Evolutionary conservation across 495 filamentous ascomycete genomes (phyloP).

Genomic region (Chaetomium tenue): DNA sequence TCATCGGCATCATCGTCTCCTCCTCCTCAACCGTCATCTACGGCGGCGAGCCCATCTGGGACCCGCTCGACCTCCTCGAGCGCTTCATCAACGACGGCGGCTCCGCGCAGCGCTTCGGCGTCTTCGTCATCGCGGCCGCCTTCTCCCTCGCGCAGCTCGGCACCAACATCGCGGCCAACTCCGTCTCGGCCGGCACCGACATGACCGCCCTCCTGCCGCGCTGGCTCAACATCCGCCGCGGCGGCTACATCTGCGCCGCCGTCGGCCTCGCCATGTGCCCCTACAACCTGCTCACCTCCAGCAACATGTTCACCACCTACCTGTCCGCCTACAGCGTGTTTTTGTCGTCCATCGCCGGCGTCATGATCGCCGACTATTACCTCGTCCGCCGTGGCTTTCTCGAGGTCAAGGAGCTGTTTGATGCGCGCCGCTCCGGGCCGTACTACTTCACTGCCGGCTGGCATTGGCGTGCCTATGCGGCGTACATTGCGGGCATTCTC

Average conservation of each 20-base stretch:
- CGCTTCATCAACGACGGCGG: constrained; percentile 72
- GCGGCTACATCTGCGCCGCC: constrained; percentile 82
- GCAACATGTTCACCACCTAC: constrained; percentile 94
- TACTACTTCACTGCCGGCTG: constrained; percentile 76
- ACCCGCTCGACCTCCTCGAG: constrained; percentile 73
- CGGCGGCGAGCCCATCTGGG: constrained; percentile 74
- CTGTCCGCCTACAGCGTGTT: constrained; percentile 95
- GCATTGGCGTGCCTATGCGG: constrained; percentile 78
- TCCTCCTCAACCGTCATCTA: constrained; percentile 81
- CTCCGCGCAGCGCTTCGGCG: constrained; percentile 75
- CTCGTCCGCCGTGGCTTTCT: constrained; percentile 80
- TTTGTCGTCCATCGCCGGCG: constrained; percentile 86
- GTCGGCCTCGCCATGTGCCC: constrained; percentile 88
- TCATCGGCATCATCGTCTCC: constrained; percentile 91
- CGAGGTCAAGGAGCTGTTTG: constrained; percentile 76
- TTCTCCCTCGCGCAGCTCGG: constrained; percentile 87
- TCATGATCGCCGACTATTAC: constrained; percentile 90
- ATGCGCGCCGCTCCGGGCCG: constrained; percentile 59
- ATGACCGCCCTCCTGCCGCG: constrained; percentile 86
- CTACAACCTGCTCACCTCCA: constrained; percentile 72
- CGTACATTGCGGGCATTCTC: constrained; percentile 81
- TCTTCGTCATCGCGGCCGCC: constrained; percentile 80
- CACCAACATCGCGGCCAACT: constrained; percentile 93
- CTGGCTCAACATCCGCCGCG: constrained; percentile 84
- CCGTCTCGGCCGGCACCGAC: constrained; percentile 84